Evolutionary conservation across 1,284 basidiomycete species (phyloP).

Genomic region (Rhodotorula sp.): DNA sequence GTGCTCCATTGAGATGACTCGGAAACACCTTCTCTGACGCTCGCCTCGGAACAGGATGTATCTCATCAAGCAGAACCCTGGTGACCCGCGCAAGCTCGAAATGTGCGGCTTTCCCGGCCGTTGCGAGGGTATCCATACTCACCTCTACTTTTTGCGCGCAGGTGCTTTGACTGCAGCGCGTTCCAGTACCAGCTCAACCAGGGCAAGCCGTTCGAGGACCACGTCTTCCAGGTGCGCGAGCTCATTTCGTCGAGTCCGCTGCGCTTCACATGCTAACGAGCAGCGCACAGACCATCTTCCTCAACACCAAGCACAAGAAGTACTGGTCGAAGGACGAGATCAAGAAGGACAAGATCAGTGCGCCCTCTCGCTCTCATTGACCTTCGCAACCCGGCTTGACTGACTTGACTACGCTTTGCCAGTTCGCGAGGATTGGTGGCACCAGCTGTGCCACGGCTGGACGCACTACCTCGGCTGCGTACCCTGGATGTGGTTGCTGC

Average conservation of each 20-base stretch:
- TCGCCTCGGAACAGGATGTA: slow-evolving; percentile 50
- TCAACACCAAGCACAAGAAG: slow-evolving; percentile 58
- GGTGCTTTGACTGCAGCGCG: slow-evolving; percentile 51
- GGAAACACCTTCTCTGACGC: not conserved
- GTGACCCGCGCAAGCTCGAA: slow-evolving; percentile 62
- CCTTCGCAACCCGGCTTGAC: not conserved
- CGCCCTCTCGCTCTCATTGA: not conserved
- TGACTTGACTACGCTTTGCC: not conserved
- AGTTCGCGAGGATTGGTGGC: slow-evolving; percentile 49
- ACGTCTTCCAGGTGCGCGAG: slow-evolving; percentile 24
- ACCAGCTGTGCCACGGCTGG: slow-evolving; percentile 35
- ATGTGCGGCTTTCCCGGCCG: slow-evolving; percentile 57
- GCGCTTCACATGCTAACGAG: not conserved
- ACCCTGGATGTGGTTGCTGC: slow-evolving; percentile 64
- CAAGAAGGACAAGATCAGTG: slow-evolving; percentile 55
- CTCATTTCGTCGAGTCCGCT: not conserved
- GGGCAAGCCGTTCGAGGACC: slow-evolving; percentile 20
- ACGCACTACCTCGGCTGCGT: slow-evolving; percentile 60
- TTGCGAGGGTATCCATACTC: not conserved
- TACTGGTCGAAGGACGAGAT: slow-evolving; percentile 62
- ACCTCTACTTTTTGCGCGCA: not conserved
- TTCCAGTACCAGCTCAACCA: slow-evolving; percentile 60
- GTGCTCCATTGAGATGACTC: not conserved
- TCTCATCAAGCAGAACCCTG: slow-evolving; percentile 61
- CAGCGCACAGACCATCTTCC: slow-evolving; percentile 62